Percentiles rank a stretch among this genome's conserved stretches.
Conservation (phyloP, 129 eudicot species). For the Flaveria ramosissima region DNA sequence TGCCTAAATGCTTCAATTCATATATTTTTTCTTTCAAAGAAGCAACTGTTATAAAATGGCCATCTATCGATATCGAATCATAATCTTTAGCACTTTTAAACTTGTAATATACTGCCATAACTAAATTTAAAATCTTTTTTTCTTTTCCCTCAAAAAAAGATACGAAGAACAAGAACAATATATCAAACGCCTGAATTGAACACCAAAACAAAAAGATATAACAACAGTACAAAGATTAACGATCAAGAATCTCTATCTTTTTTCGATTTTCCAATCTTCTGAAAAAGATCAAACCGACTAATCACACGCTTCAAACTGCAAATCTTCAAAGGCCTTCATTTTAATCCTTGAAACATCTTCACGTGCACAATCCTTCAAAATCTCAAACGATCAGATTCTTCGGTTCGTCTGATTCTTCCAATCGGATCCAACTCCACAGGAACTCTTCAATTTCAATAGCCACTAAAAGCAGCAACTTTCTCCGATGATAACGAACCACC, state of each 20-base stretch:
- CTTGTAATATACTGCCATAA: conserved; percentile 92
- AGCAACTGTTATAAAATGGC: conserved; percentile 86
- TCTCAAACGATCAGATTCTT: conserved; percentile 9
- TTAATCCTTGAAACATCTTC: conserved; percentile 34
- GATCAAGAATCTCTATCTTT: conserved; percentile 30
- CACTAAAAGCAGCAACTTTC: neutral
- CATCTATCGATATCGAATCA: conserved; percentile 82
- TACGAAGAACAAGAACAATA: conserved; percentile 46
- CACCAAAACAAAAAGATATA: conserved; percentile 29
- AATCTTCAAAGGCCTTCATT: conserved; percentile 32
- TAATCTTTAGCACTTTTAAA: conserved; percentile 98
- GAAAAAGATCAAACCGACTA: conserved; percentile 48
- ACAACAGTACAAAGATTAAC: conserved; percentile 42
- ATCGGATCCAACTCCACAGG: neutral
- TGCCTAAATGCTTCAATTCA: conserved; percentile 90
- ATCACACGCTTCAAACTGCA: conserved; percentile 4
- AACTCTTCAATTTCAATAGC: conserved; percentile 18
- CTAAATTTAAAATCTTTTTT: conserved; percentile 35
- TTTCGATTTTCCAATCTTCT: conserved; percentile 32
- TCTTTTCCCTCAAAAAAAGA: conserved; percentile 33
- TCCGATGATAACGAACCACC: conserved; percentile 14
- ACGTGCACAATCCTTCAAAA: conserved; percentile 11
- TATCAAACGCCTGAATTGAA: conserved; percentile 55
- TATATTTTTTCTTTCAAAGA: conserved; percentile 84
- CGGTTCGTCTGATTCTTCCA: too few relatives aligned